Evolutionary conservation across 192 early-diverging fungal species (phyloP), one percentile per base, ranked within the genome.

Genomic region (Physocladia obscura): DNA sequence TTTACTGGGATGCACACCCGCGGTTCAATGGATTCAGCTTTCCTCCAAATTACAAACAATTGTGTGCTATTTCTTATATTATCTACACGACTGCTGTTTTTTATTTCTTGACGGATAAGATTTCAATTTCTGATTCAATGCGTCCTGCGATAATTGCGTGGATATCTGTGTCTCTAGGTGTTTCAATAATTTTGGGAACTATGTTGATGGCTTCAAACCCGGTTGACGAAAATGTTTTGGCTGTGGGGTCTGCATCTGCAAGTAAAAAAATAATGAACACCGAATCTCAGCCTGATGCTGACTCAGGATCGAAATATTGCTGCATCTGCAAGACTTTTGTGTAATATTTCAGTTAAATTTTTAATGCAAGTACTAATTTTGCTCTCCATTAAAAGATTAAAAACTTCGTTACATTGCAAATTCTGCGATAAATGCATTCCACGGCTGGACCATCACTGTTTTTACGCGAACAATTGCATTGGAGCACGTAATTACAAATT

Each of bases 381-480:
- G 5, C 6, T 19, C 17, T 31, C 21, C 17, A 27, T 15, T 26
- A 17, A 4, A 54, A 31, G 21, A 8, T 26, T 71, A 40, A 40
- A 37, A 13, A 49, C 51, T 44, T 75, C 82, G 21, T 38, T 84
- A n/a, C 82, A 84, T 56, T 84, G 82, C 70, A 62, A 69, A 44
- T 80, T 81, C 54, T 84, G 82, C 60, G 62, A 79, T 63, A 84
- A 84, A 68, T 84, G 82, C 73, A 59, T 84, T 2, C 50, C 57
- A 13, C 19, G 74, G 27, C 51, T 84, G 57, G 82, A 84, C 52
- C 82, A 84, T 67, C 82, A 84, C 51, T 84, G 82, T 57, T 79
- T 76, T 38, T 84, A 73, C 57, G 73, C 81, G 47, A 84, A 84
- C 52, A 78, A 76, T 50, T 84, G 82, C 74, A 76, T 84, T 47